These are phyloP conservation scores for Elaeis oleifera DNA, from an alignment of 202 grass and related monocot species.

Conservation along the genomic window DNA sequence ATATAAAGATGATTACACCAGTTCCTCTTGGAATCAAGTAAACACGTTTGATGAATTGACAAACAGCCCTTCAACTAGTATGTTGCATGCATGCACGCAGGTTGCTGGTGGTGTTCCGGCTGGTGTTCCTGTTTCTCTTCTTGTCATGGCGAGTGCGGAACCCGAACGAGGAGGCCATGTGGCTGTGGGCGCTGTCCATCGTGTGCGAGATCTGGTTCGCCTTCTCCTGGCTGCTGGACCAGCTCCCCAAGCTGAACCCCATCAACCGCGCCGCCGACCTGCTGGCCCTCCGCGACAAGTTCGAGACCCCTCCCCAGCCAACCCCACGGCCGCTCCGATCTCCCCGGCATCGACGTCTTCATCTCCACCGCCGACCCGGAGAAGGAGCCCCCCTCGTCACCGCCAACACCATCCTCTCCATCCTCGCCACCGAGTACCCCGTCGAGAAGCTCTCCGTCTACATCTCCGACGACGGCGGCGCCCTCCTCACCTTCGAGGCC, in stretches of 20 bases:
- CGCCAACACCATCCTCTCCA: constrained; percentile 11
- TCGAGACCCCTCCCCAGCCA: constrained; percentile 1
- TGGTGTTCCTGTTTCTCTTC: constrained; percentile 29
- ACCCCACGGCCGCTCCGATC: constrained; percentile 16
- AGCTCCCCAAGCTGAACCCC: constrained; percentile 19
- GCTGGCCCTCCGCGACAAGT: constrained; percentile 18
- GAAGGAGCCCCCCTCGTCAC: constrained; percentile 20
- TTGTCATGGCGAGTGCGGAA: constrained; percentile 35
- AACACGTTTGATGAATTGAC: too few relatives aligned
- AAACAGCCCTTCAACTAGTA: too few relatives aligned
- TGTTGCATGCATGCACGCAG: constrained; percentile 5
- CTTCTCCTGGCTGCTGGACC: constrained; percentile 18
- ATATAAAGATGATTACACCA: too few relatives aligned
- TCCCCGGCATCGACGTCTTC: constrained; percentile 21
- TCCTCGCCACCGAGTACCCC: constrained; percentile 19
- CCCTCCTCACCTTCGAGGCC: constrained; percentile 19
- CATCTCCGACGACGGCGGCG: constrained; percentile 13
- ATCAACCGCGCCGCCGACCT: constrained; percentile 17
- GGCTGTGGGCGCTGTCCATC: constrained; percentile 11
- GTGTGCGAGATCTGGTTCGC: constrained; percentile 15
- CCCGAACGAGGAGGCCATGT: constrained; percentile 35
- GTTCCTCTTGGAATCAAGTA: too few relatives aligned
- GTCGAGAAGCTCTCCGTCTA: constrained; percentile 8
- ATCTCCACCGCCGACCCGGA: constrained; percentile 22
- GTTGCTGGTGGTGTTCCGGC: constrained; percentile 32